Evolutionary conservation across 371 early-diverging fungal species (phyloP), one percentile per base, ranked within the genome.

Genomic region (Apophysomyces ossiformis): DNA sequence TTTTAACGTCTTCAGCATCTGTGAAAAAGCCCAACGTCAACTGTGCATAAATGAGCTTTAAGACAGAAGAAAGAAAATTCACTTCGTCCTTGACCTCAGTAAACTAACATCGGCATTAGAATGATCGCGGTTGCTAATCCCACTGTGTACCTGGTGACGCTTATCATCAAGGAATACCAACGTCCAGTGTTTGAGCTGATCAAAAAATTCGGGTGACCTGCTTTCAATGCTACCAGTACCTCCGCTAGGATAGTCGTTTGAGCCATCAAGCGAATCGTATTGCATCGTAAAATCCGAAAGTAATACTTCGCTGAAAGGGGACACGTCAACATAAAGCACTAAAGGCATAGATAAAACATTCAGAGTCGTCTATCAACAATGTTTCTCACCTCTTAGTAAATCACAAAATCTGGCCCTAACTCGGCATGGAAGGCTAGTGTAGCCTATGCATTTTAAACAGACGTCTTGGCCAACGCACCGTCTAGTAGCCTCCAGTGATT

Each of bases 401-500:
- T 85, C 77, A 56, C 79, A 78, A 63, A 78, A 84, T 12, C 64
- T 67, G 1, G 81, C 72, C 15, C 83, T 65, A 7, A 85, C 67
- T 15, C 50, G 65, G 18, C 58, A 62, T 0, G 85, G 85, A 5
- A 87, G 56, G 12, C 67, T 65, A 8, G 70, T 64, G 58, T 78
- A 70, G 21, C 74, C 71, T 13, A 87, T 2, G 32, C 78, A 79
- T 13, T 72, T 54, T 5, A 77, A 47, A 64, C 85, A 85, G 8
- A 77, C 74, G 41, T 82, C 71, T 36, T 78, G 60, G 4, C 72
- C 66, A 15, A 84, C 46, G 37, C 71, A 68, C 4, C 56, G 62
- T 26, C 74, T 71, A 0, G 64, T 65, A 9, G 60, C 47, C 13
- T 64, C 54, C 16, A 67, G 15, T 1, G 60, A 61, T 15, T 67